These are phyloP conservation scores for Musa troglodytarum DNA, from an alignment of 176 grass and related monocot genomes.

Conservation along the genomic window DNA sequence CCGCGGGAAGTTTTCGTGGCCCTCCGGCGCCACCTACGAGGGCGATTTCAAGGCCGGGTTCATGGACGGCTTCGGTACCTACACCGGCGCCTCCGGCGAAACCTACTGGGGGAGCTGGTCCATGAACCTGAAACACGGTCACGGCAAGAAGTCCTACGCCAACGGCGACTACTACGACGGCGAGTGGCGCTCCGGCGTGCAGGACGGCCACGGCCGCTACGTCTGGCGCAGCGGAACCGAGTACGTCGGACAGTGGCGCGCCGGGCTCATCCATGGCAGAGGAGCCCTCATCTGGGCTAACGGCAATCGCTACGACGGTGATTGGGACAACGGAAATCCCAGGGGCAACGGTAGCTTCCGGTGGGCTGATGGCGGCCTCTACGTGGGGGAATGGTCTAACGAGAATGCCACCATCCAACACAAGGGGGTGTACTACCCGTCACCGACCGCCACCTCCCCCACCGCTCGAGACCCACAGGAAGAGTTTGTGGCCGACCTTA, in stretches of 20 bases:
- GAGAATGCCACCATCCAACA: conserved; percentile 51
- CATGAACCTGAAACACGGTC: conserved; percentile 14
- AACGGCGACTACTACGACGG: conserved; percentile 18
- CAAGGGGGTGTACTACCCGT: conserved; percentile 77
- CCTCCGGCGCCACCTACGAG: conserved; percentile 11
- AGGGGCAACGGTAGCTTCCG: conserved; percentile 62
- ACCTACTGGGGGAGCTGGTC: conserved; percentile 11
- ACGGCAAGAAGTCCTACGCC: conserved; percentile 7
- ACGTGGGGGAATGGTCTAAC: conserved; percentile 59
- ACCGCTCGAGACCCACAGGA: conserved; percentile 64
- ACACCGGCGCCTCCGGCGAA: conserved; percentile 4
- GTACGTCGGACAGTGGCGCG: conserved; percentile 9
- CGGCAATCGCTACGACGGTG: conserved; percentile 51
- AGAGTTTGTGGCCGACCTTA: conserved; percentile 46
- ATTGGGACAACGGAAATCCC: conserved; percentile 74
- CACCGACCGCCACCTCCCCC: conserved; percentile 42
- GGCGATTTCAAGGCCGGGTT: conserved; percentile 11
- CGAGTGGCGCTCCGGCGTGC: conserved; percentile 6
- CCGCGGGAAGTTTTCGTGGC: conserved; percentile 7
- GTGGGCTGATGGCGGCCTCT: conserved; percentile 81
- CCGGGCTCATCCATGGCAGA: conserved; percentile 3
- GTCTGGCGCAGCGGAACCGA: conserved; percentile 5
- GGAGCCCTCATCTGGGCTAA: conserved; percentile 5
- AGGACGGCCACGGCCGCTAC: conserved; percentile 15
- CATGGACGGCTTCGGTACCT: conserved; percentile 10